Percentiles rank a stretch among this genome's conserved stretches.
These are phyloP conservation scores for Viola pubescens DNA, from an alignment of 441 rosid genomes.

Conservation along the genomic window DNA sequence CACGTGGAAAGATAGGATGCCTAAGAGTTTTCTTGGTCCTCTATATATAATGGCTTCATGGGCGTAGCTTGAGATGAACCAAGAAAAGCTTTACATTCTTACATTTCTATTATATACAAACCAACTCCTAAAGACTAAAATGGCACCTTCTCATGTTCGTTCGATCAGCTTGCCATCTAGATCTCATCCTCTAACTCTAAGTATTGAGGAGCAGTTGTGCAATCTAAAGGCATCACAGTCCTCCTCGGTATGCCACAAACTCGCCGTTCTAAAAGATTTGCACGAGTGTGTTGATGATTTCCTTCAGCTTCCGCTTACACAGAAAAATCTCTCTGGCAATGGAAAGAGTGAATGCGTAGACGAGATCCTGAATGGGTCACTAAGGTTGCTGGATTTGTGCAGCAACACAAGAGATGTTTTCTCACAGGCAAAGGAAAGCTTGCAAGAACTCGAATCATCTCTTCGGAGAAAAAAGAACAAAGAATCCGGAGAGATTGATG, in stretches of 20 bases:
- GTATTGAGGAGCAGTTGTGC: conserved; percentile 22
- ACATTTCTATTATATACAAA: too few relatives aligned
- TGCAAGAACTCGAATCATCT: conserved; percentile 21
- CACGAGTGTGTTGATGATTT: conserved; percentile 31
- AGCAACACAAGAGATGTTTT: conserved; percentile 30
- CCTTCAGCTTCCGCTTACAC: conserved; percentile 28
- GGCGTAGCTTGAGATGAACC: background rate
- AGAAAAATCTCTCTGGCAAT: conserved; percentile 23
- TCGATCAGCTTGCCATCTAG: conserved; percentile 39
- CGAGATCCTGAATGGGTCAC: conserved; percentile 30
- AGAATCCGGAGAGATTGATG: conserved; percentile 21
- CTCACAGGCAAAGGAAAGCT: conserved; percentile 21
- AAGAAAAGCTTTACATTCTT: background rate
- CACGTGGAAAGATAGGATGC: background rate
- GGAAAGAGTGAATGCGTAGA: conserved; percentile 18
- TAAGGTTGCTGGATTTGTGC: conserved; percentile 31
- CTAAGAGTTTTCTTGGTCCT: too few relatives aligned
- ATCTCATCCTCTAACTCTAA: conserved; percentile 28
- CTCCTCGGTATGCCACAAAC: conserved; percentile 19
- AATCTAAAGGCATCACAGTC: conserved; percentile 29
- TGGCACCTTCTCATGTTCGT: conserved; percentile 33
- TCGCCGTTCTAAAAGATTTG: conserved; percentile 34
- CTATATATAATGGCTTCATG: background rate
- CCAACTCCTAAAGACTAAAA: conserved; percentile 4
- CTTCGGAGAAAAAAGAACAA: conserved; percentile 25